These are phyloP conservation scores for barley (Hordeum vulgare) DNA, from an alignment of 176 grass and related monocot genomes.

Conservation along the genomic window DNA sequence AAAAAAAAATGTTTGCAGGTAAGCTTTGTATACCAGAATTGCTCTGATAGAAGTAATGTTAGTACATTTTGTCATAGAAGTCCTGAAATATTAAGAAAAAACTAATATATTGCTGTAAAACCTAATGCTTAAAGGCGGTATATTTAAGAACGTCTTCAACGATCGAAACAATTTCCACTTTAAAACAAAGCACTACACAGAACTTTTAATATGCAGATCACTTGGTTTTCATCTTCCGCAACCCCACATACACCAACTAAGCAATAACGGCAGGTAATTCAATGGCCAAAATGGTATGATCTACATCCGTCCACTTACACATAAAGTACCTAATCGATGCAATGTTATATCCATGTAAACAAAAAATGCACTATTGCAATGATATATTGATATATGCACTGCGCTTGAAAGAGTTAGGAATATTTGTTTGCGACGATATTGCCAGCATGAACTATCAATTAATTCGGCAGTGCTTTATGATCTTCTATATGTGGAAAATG, in stretches of 20 bases:
- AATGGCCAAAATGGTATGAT: not conserved
- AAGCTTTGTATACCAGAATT: not conserved
- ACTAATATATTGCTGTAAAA: not conserved
- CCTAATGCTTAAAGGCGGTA: not conserved
- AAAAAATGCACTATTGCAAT: not conserved
- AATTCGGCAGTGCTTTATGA: not conserved
- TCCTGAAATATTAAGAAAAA: not conserved
- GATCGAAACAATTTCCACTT: not conserved
- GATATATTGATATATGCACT: not conserved
- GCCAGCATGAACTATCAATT: not conserved
- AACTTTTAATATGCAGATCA: not conserved
- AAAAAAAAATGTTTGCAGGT: not conserved
- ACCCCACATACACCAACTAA: not conserved
- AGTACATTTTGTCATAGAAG: not conserved
- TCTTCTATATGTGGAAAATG: not conserved
- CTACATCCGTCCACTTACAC: not conserved
- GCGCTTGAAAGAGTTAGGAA: not conserved
- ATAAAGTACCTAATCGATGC: not conserved
- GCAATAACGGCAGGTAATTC: not conserved
- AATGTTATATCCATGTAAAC: not conserved
- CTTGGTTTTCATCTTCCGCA: not conserved
- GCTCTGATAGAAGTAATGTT: not conserved
- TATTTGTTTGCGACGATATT: slow-evolving; percentile 2
- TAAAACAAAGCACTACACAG: not conserved
- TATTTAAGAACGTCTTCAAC: not conserved